Conservation (phyloP, 2,329 filamentous ascomycete species). For the Cryoendolithus antarcticus region DNA sequence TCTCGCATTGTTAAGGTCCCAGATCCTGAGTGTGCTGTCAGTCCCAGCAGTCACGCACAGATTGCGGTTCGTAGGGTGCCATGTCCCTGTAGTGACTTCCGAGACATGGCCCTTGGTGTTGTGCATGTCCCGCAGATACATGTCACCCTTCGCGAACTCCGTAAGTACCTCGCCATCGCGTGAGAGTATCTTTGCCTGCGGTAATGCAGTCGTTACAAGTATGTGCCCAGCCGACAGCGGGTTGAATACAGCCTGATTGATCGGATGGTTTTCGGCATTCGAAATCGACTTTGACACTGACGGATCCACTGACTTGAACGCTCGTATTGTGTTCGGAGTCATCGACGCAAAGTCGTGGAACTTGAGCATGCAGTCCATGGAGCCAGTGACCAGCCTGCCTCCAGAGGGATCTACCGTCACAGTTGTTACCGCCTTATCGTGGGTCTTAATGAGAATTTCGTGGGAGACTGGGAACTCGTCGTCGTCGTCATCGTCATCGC, state of each 20-base stretch:
- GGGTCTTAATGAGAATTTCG: constrained; percentile 83
- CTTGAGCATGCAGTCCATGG: constrained; percentile 81
- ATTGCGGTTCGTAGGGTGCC: constrained; percentile 80
- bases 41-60: constrained; percentile 82
- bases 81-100: constrained; percentile 77
- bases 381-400: constrained; percentile 75
- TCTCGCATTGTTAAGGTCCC: constrained; percentile 87
- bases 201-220: constrained; percentile 75
- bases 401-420: constrained; percentile 76
- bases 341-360: constrained; percentile 92
- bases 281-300: constrained; percentile 62
- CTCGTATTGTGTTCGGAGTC: constrained; percentile 85
- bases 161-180: constrained; percentile 76
- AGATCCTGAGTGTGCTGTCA: constrained; percentile 90
- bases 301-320: constrained; percentile 86
- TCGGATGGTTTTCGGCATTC: constrained; percentile 69
- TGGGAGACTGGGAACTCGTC: constrained; percentile 90
- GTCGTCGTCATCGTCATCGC: constrained; percentile 52
- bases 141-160: constrained; percentile 93
- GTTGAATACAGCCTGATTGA: constrained; percentile 81
- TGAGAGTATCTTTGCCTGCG: constrained; percentile 79
- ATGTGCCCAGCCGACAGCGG: constrained; percentile 67
- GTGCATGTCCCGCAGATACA: constrained; percentile 95
- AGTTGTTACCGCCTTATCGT: constrained; percentile 75
- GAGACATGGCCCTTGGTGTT: constrained; percentile 95